These are phyloP conservation scores for Myxozyma neglecta DNA, from an alignment of 805 yeast genomes.

Conservation along the genomic window DNA sequence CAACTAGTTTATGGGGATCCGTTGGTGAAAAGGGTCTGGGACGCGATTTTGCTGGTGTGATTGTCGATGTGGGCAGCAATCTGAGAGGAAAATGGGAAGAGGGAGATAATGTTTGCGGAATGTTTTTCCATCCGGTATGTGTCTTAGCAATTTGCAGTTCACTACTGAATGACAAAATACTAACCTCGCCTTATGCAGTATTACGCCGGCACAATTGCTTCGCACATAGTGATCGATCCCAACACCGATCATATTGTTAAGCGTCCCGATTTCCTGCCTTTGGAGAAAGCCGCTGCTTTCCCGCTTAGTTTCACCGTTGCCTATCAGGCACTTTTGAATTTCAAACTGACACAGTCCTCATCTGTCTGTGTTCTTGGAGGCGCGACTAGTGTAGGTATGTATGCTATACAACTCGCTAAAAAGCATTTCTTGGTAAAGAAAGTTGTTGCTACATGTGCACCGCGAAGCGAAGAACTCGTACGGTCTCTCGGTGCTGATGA, in stretches of 20 bases:
- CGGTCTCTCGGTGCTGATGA: constrained; percentile 56
- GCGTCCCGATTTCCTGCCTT: constrained; percentile 50
- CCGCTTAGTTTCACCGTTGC: constrained; percentile 71
- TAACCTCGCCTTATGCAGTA: constrained; percentile 31
- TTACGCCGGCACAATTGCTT: constrained; percentile 58
- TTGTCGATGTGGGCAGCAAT: constrained; percentile 57
- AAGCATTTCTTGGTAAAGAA: constrained; percentile 47
- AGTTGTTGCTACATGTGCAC: constrained; percentile 60
- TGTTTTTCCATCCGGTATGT: constrained; percentile 48
- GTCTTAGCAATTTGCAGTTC: background rate
- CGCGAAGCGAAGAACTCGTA: constrained; percentile 49
- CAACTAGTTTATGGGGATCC: constrained; percentile 45
- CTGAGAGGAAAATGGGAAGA: constrained; percentile 43
- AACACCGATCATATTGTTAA: constrained; percentile 49
- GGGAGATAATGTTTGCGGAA: constrained; percentile 69
- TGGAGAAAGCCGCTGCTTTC: constrained; percentile 63
- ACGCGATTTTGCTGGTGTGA: constrained; percentile 64
- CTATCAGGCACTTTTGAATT: constrained; percentile 42
- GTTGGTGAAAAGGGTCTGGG: constrained; percentile 66
- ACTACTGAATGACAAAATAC: background rate
- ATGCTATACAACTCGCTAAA: constrained; percentile 58
- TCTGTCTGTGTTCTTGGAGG: constrained; percentile 70
- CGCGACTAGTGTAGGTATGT: constrained; percentile 66
- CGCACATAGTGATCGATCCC: constrained; percentile 58
- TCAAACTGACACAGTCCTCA: constrained; percentile 46